phyloP scores from a whole-genome alignment of 805 yeast genomes.

The Candida berthetii region DNA sequence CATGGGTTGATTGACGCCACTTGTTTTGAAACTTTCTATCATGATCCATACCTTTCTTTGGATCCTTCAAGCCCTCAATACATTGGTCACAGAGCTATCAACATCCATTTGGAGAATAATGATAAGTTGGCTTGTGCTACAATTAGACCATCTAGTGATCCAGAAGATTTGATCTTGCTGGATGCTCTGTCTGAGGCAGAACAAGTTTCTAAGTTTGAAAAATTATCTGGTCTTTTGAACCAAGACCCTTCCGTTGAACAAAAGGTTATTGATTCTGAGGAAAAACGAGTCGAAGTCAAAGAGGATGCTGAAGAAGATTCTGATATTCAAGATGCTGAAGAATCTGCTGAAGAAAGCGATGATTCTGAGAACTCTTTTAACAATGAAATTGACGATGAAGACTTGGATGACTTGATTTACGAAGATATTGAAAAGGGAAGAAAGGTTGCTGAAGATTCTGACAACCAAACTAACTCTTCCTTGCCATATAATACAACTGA shows the following conservation, averaged over 20 bases:
- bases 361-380: constrained; percentile 3
- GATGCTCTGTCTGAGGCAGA: constrained; percentile 18
- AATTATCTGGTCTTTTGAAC: constrained; percentile 15
- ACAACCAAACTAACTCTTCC: constrained; percentile 1
- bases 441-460: background rate
- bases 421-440: constrained; percentile 6
- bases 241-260: constrained; percentile 3
- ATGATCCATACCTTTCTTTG: constrained; percentile 62
- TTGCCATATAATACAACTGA: background rate
- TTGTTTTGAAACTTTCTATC: constrained; percentile 56
- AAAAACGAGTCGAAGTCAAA: background rate
- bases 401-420: constrained; percentile 6
- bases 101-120: constrained; percentile 48
- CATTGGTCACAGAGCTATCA: constrained; percentile 51
- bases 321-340: constrained; percentile 7
- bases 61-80: constrained; percentile 49
- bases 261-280: constrained; percentile 3
- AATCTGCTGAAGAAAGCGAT: constrained; percentile 3
- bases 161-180: constrained; percentile 21
- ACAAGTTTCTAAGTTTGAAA: constrained; percentile 18
- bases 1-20: constrained; percentile 70
- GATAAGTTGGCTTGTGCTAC: constrained; percentile 61
- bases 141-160: constrained; percentile 27
- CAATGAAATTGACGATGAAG: constrained; percentile 2
- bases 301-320: constrained; percentile 3